A percentile compares a stretch with the other conserved stretches of the same genome.
These are phyloP conservation scores for Syncephalastrum racemosum DNA, from an alignment of 371 early-diverging fungal species.

Conservation along the genomic window DNA sequence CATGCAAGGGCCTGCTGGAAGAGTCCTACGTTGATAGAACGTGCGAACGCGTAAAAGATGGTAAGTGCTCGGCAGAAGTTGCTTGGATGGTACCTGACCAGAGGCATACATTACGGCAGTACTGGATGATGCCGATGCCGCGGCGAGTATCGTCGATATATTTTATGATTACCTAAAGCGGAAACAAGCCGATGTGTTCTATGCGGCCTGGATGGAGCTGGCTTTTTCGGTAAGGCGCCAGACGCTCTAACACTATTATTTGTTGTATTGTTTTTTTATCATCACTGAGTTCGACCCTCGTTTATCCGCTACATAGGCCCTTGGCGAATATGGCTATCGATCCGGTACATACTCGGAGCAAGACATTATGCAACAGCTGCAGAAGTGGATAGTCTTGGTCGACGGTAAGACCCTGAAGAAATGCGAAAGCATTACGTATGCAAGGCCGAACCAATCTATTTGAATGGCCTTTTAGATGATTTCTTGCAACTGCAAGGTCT, in stretches of 20 bases:
- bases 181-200: conserved; percentile 1
- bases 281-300: not conserved
- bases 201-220: conserved; percentile 4
- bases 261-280: not conserved
- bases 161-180: conserved; percentile 25
- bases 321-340: conserved; percentile 37
- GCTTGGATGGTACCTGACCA: not conserved
- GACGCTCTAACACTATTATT: conserved; percentile 1
- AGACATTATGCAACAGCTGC: conserved; percentile 34
- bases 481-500: conserved; percentile 29
- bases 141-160: conserved; percentile 11
- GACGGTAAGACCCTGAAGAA: conserved; percentile 22
- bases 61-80: conserved; percentile 18
- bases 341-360: conserved; percentile 17
- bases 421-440: not conserved
- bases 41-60: conserved; percentile 21
- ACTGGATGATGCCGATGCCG: conserved; percentile 4
- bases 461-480: conserved; percentile 17
- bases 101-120: conserved; percentile 10
- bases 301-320: conserved; percentile 12
- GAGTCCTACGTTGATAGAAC: conserved; percentile 21
- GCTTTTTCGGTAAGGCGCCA: conserved; percentile 6
- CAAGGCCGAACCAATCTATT: not conserved
- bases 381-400: conserved; percentile 28
- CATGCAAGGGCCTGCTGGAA: conserved; percentile 16